Base-by-base conservation (phyloP, 1,284 basidiomycete species). In the Leccinum huronense region DNA sequence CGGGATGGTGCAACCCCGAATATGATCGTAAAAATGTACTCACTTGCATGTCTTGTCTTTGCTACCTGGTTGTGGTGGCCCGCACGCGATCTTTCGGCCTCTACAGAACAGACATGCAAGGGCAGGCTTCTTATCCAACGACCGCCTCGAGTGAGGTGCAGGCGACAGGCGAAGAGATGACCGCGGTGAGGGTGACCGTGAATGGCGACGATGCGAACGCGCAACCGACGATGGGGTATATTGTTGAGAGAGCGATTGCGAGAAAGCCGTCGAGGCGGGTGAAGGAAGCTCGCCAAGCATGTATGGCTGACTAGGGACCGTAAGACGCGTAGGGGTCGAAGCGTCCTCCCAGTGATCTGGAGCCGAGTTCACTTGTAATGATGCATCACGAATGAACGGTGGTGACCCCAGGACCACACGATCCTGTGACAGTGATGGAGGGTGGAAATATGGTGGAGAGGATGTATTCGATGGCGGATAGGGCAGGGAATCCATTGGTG, bases 31-130 rank as follows among this genome's bases (percentile, higher is more conserved):
- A 63, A 36, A 53, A 58, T 54, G 5, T 3, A 82, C 86, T 80
- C 68, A 87, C 86, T 85, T 85, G 85, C 86, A 87, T 1, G 84
- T 84, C 66, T 80, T 80, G 66, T 85, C 84, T 56, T 78, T 76
- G 66, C 79, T 83, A 11, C 79, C 81, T 3, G 81, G 78, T 19
- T 79, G 67, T 1, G 84, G 83, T 19, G 84, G 82, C 0, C 85
- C 84, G 65, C 86, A 88, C 3, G 86, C 86, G 62, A 88, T 88
- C 75, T 88, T 87, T 54, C 86, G 77, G 4, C 83, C 84, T 40
- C 86, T 78, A 71, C 86, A 87, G 70, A 88, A 88, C 13, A 84
- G 76, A 66, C 86, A 88, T 0, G 86, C 86, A 3, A 88, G 76
- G 3, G 81, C 79, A 19, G 83, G 85, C 65, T 85, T 85, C 75